Conservation (phyloP, 2,329 filamentous ascomycete genomes). For the Cytospora mali region DNA sequence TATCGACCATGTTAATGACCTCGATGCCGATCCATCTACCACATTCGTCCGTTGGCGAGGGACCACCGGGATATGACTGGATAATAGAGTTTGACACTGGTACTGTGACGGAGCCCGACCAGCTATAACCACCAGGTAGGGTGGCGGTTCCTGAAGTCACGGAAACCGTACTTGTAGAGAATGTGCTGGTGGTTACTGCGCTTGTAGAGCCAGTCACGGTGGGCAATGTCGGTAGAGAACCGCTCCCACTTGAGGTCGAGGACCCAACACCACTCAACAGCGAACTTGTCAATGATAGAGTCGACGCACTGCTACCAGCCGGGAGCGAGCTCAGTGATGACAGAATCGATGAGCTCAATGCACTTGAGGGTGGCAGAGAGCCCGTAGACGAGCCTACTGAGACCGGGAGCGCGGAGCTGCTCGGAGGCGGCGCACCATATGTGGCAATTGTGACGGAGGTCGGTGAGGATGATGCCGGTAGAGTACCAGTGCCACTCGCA, state of each 20-base stretch:
- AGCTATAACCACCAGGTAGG: conserved; percentile 20
- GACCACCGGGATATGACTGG: conserved; percentile 6
- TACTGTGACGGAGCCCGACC: conserved; percentile 16
- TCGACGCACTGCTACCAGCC: not conserved
- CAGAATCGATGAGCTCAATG: not conserved
- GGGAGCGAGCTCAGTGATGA: not conserved
- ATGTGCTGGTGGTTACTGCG: conserved; percentile 8
- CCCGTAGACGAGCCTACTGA: not conserved
- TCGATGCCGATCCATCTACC: conserved; percentile 27
- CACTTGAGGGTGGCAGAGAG: conserved; percentile 1
- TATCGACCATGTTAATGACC: conserved; percentile 28
- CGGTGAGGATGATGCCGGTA: not conserved
- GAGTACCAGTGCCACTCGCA: not conserved
- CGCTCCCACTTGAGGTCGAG: not conserved
- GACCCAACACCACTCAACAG: not conserved
- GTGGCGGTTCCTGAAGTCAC: not conserved
- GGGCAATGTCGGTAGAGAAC: not conserved
- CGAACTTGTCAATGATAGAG: not conserved
- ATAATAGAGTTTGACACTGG: conserved; percentile 7
- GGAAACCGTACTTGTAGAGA: conserved; percentile 2
- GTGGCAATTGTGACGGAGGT: not conserved
- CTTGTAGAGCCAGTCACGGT: conserved; percentile 7
- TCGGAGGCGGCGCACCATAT: conserved; percentile 8
- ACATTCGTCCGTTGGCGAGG: conserved; percentile 12
- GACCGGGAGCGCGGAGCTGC: not conserved